These are phyloP conservation scores for Calonectria honghensis DNA, from an alignment of 2,329 filamentous ascomycete genomes.

Conservation along the genomic window DNA sequence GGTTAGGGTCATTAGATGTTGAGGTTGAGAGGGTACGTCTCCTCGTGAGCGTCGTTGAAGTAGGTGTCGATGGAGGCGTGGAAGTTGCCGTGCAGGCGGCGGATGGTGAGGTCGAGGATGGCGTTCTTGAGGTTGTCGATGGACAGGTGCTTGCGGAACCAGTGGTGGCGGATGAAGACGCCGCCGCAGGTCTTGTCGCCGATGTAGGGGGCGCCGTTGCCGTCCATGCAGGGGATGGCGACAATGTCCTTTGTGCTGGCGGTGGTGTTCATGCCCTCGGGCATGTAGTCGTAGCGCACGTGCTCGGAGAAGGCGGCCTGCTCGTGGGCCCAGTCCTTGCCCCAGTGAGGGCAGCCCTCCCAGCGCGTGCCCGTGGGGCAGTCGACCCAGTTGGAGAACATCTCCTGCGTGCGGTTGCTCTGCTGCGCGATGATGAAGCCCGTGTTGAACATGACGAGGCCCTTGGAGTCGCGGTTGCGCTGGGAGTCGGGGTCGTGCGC, in stretches of 20 bases:
- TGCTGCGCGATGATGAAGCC: constrained; percentile 51
- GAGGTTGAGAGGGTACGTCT: constrained; percentile 38
- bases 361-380: constrained; percentile 46
- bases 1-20: no score
- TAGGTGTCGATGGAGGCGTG: constrained; percentile 39
- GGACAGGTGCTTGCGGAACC: constrained; percentile 49
- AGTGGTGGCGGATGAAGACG: constrained; percentile 54
- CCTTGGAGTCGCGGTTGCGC: constrained; percentile 60
- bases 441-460: constrained; percentile 51
- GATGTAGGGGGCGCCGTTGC: constrained; percentile 51
- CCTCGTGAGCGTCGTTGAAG: constrained; percentile 42
- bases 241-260: constrained; percentile 47
- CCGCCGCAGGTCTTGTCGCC: constrained; percentile 51
- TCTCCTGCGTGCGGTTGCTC: constrained; percentile 49
- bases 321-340: constrained; percentile 54
- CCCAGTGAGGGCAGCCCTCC: constrained; percentile 49
- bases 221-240: constrained; percentile 51
- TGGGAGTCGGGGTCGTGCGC: constrained; percentile 64
- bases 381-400: constrained; percentile 44
- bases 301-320: constrained; percentile 54
- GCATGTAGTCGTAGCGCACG: constrained; percentile 53
- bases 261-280: constrained; percentile 26
- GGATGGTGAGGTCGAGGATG: constrained; percentile 44
- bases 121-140: constrained; percentile 43
- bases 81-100: constrained; percentile 45